Percentiles rank a stretch among this genome's conserved stretches.
Evolutionary conservation across 495 filamentous ascomycete species (phyloP).

Genomic region (Aspergillus avenaceus): DNA sequence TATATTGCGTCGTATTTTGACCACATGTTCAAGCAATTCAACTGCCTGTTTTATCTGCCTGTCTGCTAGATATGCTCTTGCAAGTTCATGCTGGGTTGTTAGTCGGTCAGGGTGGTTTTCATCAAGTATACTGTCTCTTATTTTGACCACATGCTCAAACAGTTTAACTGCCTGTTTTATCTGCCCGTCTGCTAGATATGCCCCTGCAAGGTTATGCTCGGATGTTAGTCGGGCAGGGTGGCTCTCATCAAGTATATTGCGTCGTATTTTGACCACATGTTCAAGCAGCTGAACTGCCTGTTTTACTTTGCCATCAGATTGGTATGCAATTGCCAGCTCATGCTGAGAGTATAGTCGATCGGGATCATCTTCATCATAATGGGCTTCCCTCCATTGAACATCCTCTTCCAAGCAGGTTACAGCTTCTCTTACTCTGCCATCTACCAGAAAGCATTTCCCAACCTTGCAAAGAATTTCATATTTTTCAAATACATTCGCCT

Average conservation of each 20-base stretch:
- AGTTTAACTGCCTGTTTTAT: constrained; percentile 16
- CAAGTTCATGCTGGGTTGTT: constrained; percentile 28
- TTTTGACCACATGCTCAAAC: constrained; percentile 32
- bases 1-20: too few species aligned
- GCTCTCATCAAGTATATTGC: constrained; percentile 20
- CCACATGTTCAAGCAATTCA: constrained; percentile 25
- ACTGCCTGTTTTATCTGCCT: constrained; percentile 27
- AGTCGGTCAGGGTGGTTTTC: constrained; percentile 24
- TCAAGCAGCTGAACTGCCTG: constrained; percentile 28
- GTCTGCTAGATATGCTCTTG: constrained; percentile 19
- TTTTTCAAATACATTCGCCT: too few species aligned
- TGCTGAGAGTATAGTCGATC: constrained; percentile 24
- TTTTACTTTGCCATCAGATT: constrained; percentile 20
- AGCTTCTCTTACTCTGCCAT: constrained; percentile 27
- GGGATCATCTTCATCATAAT: constrained; percentile 29
- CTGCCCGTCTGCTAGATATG: constrained; percentile 24
- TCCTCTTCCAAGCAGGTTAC: constrained; percentile 16
- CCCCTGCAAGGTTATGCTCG: constrained; percentile 24
- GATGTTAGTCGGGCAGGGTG: constrained; percentile 20
- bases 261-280: constrained; percentile 23
- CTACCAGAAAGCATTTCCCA: constrained; percentile 8
- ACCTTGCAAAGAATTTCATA: constrained; percentile 13
- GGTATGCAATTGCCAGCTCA: constrained; percentile 20
- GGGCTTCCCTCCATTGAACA: constrained; percentile 19
- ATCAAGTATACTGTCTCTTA: constrained; percentile 13